Evolutionary conservation across 257 asterid genomes (phyloP), one percentile per base, ranked within the genome.

Genomic region (Nicotiana attenuata): DNA sequence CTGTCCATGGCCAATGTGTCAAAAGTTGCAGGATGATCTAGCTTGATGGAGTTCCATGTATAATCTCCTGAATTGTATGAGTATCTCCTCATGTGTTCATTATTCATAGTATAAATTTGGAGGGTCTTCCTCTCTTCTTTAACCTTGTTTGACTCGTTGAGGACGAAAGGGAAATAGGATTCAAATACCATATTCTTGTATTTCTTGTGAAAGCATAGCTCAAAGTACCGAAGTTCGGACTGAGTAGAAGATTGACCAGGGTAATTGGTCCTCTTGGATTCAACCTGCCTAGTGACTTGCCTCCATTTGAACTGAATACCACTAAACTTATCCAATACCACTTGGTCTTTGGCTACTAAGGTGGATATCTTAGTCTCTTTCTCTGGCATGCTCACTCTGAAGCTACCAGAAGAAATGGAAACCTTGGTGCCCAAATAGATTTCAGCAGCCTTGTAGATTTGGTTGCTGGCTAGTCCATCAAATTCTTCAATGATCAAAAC

Each of bases 1-100:
- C 71, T 10, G 5, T 89, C 92, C 86, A 90, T 84, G 0, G 92
- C 94, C 57, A 90, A 28, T 1, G 92, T 86, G 15, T 86, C 88
- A 76, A 90, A 89, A 0, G 84, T 90, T 10, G 92, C 85, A 0
- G 94, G 92, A 81, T 90, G 94, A 29, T 89, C 92, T 2, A 91
- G 89, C 52, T 81, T 89, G 26, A 91, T 66, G 10, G 90, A 84
- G 65, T 8, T 78, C 92, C 92, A 89, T 0, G 89, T 29, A 79
- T 35, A 38, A 20, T 81, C 85, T 7, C 88, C 86, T 10, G 89
- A 20, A 52, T 26, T 22, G n/a, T 22, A 76, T 26, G 35, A 63
- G 35, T 80, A 83, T 56, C 86, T 80, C 1, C 83, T 76, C 81
- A 76, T 41, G 6, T 82, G 83, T 10, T 87, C 88, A 20, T n/a